These are phyloP conservation scores for Fermentozyma sake DNA, from an alignment of 1,139 yeast genomes.

Conservation along the genomic window DNA sequence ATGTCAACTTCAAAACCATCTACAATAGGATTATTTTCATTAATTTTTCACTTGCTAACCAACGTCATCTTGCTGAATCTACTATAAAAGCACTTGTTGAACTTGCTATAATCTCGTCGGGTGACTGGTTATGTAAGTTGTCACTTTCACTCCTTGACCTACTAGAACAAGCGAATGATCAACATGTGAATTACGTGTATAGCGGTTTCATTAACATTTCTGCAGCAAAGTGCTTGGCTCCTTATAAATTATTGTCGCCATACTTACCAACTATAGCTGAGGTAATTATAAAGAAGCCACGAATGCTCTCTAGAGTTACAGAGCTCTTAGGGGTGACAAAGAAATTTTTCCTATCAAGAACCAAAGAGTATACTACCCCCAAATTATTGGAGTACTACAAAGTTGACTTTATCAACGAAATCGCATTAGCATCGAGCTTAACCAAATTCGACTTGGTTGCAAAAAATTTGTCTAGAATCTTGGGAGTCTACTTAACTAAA, in stretches of 20 bases:
- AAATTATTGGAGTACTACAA: slow-evolving; percentile 63
- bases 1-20: slow-evolving; percentile 33
- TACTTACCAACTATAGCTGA: slow-evolving; percentile 73
- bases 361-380: slow-evolving; percentile 75
- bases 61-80: slow-evolving; percentile 54
- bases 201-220: slow-evolving; percentile 52
- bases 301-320: slow-evolving; percentile 56
- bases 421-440: slow-evolving; percentile 34
- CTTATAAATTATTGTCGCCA: slow-evolving; percentile 73
- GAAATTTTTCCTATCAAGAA: slow-evolving; percentile 60
- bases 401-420: slow-evolving; percentile 56
- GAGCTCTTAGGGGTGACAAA: slow-evolving; percentile 61
- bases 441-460: slow-evolving; percentile 32
- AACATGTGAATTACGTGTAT: slow-evolving; percentile 60
- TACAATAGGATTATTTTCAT: slow-evolving; percentile 33
- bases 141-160: slow-evolving; percentile 56
- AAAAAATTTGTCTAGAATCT: slow-evolving; percentile 33
- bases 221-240: slow-evolving; percentile 42
- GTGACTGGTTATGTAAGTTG: slow-evolving; percentile 59
- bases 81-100: slow-evolving; percentile 59
- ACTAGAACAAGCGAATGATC: slow-evolving; percentile 56
- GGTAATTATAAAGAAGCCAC: slow-evolving; percentile 56
- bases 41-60: slow-evolving; percentile 22
- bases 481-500: slow-evolving; percentile 38
- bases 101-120: slow-evolving; percentile 52